Percentiles rank a stretch among this genome's conserved stretches.
Conservation (phyloP, 805 yeast species). For the Lipomyces orientalis region DNA sequence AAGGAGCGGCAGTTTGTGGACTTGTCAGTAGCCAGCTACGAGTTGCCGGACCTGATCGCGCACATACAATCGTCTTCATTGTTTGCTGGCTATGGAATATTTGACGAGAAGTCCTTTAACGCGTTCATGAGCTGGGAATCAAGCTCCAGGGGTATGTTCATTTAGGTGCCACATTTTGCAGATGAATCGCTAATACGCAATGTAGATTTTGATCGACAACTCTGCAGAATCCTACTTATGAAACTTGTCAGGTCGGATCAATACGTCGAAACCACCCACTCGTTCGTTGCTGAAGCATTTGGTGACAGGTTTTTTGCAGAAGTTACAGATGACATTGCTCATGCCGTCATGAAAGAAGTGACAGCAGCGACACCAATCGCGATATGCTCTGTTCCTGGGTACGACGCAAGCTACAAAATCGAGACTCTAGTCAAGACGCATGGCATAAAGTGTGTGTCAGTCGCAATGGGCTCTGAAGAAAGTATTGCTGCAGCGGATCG, state of each 20-base stretch:
- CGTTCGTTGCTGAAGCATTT: conserved; percentile 14
- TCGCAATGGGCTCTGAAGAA: conserved; percentile 80
- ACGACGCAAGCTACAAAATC: conserved; percentile 68
- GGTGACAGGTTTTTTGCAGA: conserved; percentile 8
- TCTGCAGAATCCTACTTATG: conserved; percentile 27
- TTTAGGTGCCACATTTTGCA: conserved; percentile 10
- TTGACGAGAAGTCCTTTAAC: conserved; percentile 13
- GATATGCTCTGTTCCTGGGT: conserved; percentile 63
- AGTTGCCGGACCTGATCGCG: conserved; percentile 11
- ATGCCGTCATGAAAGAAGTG: conserved; percentile 37
- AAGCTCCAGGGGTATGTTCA: conserved; percentile 9
- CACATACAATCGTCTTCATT: conserved; percentile 15
- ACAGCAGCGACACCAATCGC: conserved; percentile 51
- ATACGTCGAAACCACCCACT: conserved; percentile 19
- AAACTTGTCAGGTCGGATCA: conserved; percentile 27
- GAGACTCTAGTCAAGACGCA: conserved; percentile 50
- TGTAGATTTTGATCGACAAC: conserved; percentile 24
- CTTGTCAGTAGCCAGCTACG: conserved; percentile 20
- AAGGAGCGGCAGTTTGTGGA: conserved; percentile 26
- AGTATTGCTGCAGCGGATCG: conserved; percentile 62
- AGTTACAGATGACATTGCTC: conserved; percentile 10
- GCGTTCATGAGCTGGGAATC: conserved; percentile 13
- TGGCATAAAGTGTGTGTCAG: conserved; percentile 45
- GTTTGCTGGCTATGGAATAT: conserved; percentile 18
- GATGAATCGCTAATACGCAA: not conserved